Evolutionary conservation across 2,329 filamentous ascomycete species (phyloP).

Genomic region (Decorospora gaudefroyi): DNA sequence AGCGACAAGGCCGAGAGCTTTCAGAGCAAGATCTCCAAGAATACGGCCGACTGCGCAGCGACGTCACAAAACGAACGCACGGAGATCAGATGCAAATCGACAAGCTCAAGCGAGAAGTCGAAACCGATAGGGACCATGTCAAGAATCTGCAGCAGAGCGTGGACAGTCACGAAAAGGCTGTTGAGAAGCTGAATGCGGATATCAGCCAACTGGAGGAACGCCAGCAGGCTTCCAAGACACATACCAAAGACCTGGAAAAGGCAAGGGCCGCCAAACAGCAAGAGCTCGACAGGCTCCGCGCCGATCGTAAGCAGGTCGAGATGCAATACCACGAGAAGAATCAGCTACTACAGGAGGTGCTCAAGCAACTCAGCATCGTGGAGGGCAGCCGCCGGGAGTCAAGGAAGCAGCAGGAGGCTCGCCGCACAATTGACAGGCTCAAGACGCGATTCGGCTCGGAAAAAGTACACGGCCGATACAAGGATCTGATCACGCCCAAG

Average conservation of each 20-base stretch:
- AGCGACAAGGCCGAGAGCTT: constrained; percentile 83
- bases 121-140: constrained; percentile 88
- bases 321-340: constrained; percentile 87
- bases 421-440: constrained; percentile 81
- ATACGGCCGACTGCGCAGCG: constrained; percentile 80
- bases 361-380: constrained; percentile 78
- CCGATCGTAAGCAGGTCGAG: constrained; percentile 58
- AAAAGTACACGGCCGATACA: constrained; percentile 79
- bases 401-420: constrained; percentile 75
- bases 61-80: constrained; percentile 82
- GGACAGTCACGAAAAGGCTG: constrained; percentile 73
- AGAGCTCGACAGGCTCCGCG: constrained; percentile 69
- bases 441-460: constrained; percentile 85
- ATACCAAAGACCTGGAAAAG: constrained; percentile 68
- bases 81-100: constrained; percentile 81
- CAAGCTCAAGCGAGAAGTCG: constrained; percentile 83
- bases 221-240: constrained; percentile 64
- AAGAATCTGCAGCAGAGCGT: constrained; percentile 88
- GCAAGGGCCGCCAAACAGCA: constrained; percentile 91
- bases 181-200: constrained; percentile 75
- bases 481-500: constrained; percentile 91
- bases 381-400: constrained; percentile 86
- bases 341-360: constrained; percentile 83
- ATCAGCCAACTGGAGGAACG: constrained; percentile 70
- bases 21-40: constrained; percentile 86